Evolutionary conservation across 2,329 filamentous ascomycete species (phyloP).

Genomic region (Neophaeococcomyces aloes): DNA sequence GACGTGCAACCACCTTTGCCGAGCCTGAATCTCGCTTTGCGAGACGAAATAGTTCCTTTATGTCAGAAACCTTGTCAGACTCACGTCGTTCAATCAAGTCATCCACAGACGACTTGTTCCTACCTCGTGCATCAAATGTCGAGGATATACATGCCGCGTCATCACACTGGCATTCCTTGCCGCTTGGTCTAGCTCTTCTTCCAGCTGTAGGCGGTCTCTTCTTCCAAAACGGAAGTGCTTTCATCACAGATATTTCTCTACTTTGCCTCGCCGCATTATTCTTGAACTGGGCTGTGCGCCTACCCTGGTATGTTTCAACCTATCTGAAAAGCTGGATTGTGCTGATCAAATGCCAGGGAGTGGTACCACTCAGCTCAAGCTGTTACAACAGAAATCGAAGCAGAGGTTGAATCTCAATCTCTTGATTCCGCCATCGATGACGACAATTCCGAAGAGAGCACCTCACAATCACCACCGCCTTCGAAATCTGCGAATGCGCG

Average conservation of each 20-base stretch:
- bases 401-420: constrained; percentile 35
- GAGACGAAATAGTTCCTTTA: constrained; percentile 61
- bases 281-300: constrained; percentile 80
- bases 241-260: constrained; percentile 77
- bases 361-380: constrained; percentile 66
- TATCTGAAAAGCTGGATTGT: constrained; percentile 6
- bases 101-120: constrained; percentile 60
- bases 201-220: constrained; percentile 77
- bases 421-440: constrained; percentile 12
- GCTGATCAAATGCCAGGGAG: constrained; percentile 38
- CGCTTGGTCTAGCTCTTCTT: constrained; percentile 70
- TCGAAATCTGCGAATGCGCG: not conserved
- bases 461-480: constrained; percentile 9
- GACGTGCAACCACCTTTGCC: constrained; percentile 29
- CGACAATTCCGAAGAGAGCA: constrained; percentile 11
- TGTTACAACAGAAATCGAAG: constrained; percentile 36
- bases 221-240: constrained; percentile 70
- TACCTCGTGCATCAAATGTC: constrained; percentile 37
- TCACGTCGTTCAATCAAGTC: constrained; percentile 52
- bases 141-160: constrained; percentile 40
- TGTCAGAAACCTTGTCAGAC: constrained; percentile 65
- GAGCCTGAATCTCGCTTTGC: constrained; percentile 26
- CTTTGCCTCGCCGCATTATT: constrained; percentile 72
- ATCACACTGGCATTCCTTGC: constrained; percentile 67
- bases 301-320: constrained; percentile 58